Conservation (phyloP, 2,329 filamentous ascomycete genomes). For the Cryphonectria radicalis region DNA sequence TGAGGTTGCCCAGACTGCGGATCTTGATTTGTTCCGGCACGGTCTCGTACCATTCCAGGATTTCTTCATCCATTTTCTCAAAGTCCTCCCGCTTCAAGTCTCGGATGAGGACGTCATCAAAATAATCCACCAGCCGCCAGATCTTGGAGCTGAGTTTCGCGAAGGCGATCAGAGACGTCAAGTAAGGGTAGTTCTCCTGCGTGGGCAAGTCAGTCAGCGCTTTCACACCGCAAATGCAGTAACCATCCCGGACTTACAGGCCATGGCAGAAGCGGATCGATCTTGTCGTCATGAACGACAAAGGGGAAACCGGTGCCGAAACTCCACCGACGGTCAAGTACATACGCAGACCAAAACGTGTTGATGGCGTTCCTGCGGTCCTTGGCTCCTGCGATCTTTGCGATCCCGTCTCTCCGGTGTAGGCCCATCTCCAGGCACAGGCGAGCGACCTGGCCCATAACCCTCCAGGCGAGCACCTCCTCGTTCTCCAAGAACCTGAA, state of each 20-base stretch:
- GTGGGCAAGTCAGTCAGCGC: conserved; percentile 34
- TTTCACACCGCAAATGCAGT: neutral
- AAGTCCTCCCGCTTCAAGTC: conserved; percentile 76
- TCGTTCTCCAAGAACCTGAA: conserved; percentile 88
- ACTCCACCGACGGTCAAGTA: conserved; percentile 84
- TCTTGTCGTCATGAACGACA: conserved; percentile 81
- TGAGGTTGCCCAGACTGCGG: conserved; percentile 62
- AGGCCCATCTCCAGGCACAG: conserved; percentile 82
- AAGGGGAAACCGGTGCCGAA: conserved; percentile 90
- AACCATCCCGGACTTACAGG: conserved; percentile 63
- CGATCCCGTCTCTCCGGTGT: conserved; percentile 76
- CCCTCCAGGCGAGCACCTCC: conserved; percentile 82
- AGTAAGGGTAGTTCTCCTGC: conserved; percentile 66
- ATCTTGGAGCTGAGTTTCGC: conserved; percentile 83
- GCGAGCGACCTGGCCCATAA: conserved; percentile 81
- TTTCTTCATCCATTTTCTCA: conserved; percentile 78
- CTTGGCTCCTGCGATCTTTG: conserved; percentile 69
- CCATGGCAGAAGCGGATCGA: conserved; percentile 77
- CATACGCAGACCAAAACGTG: conserved; percentile 86
- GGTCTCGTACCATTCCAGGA: conserved; percentile 83
- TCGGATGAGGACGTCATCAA: conserved; percentile 62
- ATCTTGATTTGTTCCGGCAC: conserved; percentile 65
- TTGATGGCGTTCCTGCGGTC: conserved; percentile 71
- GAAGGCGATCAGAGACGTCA: conserved; percentile 84
- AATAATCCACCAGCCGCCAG: conserved; percentile 78